Percentiles rank a stretch among this genome's conserved stretches.
Conservation (phyloP, 768 basidiomycete species). For the Trametes sanguinea region DNA sequence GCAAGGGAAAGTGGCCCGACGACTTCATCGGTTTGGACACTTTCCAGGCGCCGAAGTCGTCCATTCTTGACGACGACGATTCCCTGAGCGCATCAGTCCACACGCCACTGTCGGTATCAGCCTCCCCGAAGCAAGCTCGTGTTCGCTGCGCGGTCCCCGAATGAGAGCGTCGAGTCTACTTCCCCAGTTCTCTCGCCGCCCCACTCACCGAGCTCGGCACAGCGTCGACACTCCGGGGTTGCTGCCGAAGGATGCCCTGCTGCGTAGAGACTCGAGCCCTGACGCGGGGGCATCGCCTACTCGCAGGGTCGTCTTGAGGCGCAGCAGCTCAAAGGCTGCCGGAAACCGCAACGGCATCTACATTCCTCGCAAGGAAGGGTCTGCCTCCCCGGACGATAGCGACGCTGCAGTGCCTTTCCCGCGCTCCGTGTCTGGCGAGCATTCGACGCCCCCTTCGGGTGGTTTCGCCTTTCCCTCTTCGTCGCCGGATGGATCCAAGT, state of each 20-base stretch:
- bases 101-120: slow-evolving; percentile 45
- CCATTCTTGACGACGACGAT: slow-evolving; percentile 27
- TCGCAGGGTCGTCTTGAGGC: slow-evolving; percentile 53
- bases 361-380: slow-evolving; percentile 38
- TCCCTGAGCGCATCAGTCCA: slow-evolving; percentile 29
- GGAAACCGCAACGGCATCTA: slow-evolving; percentile 51
- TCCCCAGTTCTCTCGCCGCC: slow-evolving; percentile 54
- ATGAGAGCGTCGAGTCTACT: slow-evolving; percentile 50
- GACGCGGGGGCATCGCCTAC: slow-evolving; percentile 44
- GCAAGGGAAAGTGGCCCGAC: slow-evolving; percentile 83
- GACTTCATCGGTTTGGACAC: slow-evolving; percentile 62
- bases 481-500: slow-evolving; percentile 25
- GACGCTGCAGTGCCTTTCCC: slow-evolving; percentile 66
- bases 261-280: slow-evolving; percentile 57
- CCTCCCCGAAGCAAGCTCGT: slow-evolving; percentile 56
- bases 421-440: slow-evolving; percentile 56
- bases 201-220: slow-evolving; percentile 65
- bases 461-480: slow-evolving; percentile 23
- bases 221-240: slow-evolving; percentile 54
- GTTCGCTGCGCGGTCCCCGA: slow-evolving; percentile 43
- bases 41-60: slow-evolving; percentile 34
- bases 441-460: slow-evolving; percentile 36
- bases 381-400: slow-evolving; percentile 28
- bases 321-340: slow-evolving; percentile 55
- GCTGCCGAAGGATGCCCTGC: slow-evolving; percentile 38